Percentiles rank a stretch among this genome's conserved stretches.
Conservation (phyloP, 1,284 basidiomycete genomes). For the Papiliotrema nemorosa region DNA sequence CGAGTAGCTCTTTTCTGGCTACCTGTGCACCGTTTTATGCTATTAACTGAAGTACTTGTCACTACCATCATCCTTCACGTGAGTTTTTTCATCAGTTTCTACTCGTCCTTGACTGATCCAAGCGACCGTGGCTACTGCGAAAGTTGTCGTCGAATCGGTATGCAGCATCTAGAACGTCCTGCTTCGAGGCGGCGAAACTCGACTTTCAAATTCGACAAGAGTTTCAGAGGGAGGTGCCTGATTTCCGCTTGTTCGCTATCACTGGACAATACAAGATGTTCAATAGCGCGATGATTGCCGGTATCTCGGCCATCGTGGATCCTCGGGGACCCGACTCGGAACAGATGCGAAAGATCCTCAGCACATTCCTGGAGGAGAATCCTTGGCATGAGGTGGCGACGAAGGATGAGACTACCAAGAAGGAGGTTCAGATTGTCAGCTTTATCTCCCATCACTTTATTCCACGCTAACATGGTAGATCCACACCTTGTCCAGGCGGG, state of each 20-base stretch:
- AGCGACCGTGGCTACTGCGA: conserved; percentile 46
- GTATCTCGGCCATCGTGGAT: conserved; percentile 49
- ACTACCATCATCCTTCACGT: conserved; percentile 49
- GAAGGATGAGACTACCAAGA: conserved; percentile 47
- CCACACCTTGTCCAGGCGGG: conserved; percentile 44
- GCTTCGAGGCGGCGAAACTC: conserved; percentile 47
- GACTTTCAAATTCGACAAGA: conserved; percentile 47
- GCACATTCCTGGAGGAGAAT: conserved; percentile 46
- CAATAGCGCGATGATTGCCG: conserved; percentile 50
- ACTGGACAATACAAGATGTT: conserved; percentile 47
- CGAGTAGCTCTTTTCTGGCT: conserved; percentile 33
- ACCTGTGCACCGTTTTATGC: conserved; percentile 45
- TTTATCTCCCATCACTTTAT: neutral
- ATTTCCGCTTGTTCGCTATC: conserved; percentile 27
- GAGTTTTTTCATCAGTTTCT: conserved; percentile 6
- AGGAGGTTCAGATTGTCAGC: conserved; percentile 48
- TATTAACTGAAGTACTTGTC: conserved; percentile 45
- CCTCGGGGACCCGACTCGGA: conserved; percentile 44
- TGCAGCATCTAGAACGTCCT: conserved; percentile 39
- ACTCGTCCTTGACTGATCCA: neutral
- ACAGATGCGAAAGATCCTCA: conserved; percentile 45
- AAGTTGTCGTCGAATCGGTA: conserved; percentile 43
- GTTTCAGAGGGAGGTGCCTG: conserved; percentile 39
- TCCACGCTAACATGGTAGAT: conserved; percentile 21
- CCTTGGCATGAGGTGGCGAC: conserved; percentile 37